Conservation (phyloP, 2,329 filamentous ascomycete species). For the Pyrenochaeta sp. region DNA sequence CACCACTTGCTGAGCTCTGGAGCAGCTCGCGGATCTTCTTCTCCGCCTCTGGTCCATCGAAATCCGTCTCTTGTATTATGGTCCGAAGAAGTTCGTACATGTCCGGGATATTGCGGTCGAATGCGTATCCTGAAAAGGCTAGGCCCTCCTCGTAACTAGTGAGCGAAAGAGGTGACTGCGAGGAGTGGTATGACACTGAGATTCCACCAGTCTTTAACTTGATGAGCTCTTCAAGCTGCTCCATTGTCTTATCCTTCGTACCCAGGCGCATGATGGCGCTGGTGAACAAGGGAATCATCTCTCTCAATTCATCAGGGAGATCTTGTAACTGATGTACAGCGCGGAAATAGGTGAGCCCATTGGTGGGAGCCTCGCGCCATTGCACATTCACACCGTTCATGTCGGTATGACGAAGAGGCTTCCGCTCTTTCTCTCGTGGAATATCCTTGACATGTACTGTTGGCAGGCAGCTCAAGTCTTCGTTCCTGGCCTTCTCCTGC, state of each 20-base stretch:
- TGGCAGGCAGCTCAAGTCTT: constrained; percentile 87
- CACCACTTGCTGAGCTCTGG: constrained; percentile 85
- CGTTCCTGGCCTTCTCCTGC: constrained; percentile 82
- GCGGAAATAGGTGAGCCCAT: constrained; percentile 95
- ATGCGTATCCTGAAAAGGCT: constrained; percentile 82
- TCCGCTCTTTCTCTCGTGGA: constrained; percentile 77
- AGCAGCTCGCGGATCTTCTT: constrained; percentile 85
- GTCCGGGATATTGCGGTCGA: constrained; percentile 87
- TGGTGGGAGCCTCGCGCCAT: constrained; percentile 92
- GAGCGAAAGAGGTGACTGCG: constrained; percentile 77
- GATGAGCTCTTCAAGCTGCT: constrained; percentile 93
- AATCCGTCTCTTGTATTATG: constrained; percentile 86
- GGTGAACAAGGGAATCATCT: constrained; percentile 87
- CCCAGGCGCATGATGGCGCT: constrained; percentile 93
- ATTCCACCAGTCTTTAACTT: constrained; percentile 96
- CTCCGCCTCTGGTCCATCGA: constrained; percentile 82
- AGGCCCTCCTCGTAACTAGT: constrained; percentile 80
- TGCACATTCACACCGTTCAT: constrained; percentile 75
- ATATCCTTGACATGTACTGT: constrained; percentile 91
- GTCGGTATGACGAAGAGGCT: constrained; percentile 67
- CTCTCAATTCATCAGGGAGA: constrained; percentile 82
- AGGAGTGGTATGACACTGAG: constrained; percentile 83
- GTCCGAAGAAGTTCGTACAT: constrained; percentile 89
- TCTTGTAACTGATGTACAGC: constrained; percentile 82
- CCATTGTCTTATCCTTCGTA: constrained; percentile 87